A percentile compares a stretch with the other conserved stretches of the same genome.
These are phyloP conservation scores for Fusarium tjaetaba DNA, from an alignment of 2,329 filamentous ascomycete genomes.

Conservation along the genomic window DNA sequence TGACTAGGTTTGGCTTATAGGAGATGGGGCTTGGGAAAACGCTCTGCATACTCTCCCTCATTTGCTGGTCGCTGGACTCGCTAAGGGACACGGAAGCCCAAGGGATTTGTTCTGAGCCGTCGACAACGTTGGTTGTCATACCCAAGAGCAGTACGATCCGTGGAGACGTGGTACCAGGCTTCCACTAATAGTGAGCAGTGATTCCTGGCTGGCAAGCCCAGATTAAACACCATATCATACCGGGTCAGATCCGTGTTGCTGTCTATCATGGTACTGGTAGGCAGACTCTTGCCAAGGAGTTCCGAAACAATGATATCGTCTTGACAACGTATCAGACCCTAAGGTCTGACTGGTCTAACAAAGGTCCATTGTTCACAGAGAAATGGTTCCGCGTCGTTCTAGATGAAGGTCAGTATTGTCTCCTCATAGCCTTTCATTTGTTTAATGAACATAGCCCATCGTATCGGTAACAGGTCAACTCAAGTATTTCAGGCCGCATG, in stretches of 20 bases:
- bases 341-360: slow-evolving; percentile 36
- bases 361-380: not conserved
- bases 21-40: slow-evolving; percentile 52
- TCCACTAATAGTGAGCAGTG: slow-evolving; percentile 37
- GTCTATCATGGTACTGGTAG: slow-evolving; percentile 1
- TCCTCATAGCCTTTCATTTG: rapidly evolving
- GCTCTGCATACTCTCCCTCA: slow-evolving; percentile 42
- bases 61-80: slow-evolving; percentile 41
- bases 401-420: slow-evolving; percentile 49
- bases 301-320: slow-evolving; percentile 6
- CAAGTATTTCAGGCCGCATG: slow-evolving; percentile 45
- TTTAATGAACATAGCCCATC: slow-evolving; percentile 45
- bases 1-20: slow-evolving; percentile 1
- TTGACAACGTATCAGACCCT: slow-evolving; percentile 52
- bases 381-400: slow-evolving; percentile 50
- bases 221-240: not conserved
- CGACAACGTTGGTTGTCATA: slow-evolving; percentile 35
- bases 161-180: rapidly evolving
- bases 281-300: not conserved
- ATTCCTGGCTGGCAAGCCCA: slow-evolving; percentile 43
- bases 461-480: slow-evolving; percentile 48
- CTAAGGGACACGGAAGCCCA: not conserved
- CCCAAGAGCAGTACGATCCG: slow-evolving; percentile 13
- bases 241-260: not conserved
- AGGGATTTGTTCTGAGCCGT: slow-evolving; percentile 11